Percentiles rank a stretch among this genome's conserved stretches.
phyloP scores from a whole-genome alignment of 148 eudicot genomes.

The Nepenthes mirabilis region DNA sequence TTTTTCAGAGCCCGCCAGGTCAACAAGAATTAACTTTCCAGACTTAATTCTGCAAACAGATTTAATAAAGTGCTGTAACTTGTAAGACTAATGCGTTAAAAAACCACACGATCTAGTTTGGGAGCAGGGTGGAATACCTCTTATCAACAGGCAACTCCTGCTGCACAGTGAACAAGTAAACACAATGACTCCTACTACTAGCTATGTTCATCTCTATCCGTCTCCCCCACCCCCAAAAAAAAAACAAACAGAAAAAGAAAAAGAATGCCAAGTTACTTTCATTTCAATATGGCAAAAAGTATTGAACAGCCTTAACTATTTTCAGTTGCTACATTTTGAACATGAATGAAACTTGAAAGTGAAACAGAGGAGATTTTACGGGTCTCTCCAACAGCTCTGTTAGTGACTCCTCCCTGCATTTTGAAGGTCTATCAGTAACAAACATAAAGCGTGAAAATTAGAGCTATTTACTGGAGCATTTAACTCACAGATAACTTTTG shows the following conservation, averaged over 20 bases:
- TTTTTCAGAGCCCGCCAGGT: constrained; percentile 95
- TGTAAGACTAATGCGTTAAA: background rate
- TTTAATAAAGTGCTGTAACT: background rate
- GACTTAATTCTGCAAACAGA: constrained; percentile 28
- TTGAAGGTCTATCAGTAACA: background rate
- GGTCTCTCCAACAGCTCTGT: constrained; percentile 91
- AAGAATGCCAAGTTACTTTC: too few relatives aligned
- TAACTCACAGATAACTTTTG: constrained; percentile 57
- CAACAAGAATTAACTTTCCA: constrained; percentile 80
- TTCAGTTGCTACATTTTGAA: background rate
- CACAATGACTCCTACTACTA: constrained; percentile 89
- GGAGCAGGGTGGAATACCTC: constrained; percentile 24
- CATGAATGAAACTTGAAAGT: background rate
- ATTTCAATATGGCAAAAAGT: too few relatives aligned
- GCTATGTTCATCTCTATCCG: constrained; percentile 78
- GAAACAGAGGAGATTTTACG: constrained; percentile 20
- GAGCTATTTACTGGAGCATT: background rate
- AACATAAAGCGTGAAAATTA: background rate
- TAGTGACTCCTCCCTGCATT: constrained; percentile 69
- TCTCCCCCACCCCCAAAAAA: background rate
- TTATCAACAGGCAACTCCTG: constrained; percentile 44
- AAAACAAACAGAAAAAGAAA: background rate
- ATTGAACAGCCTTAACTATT: background rate
- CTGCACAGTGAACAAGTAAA: constrained; percentile 61
- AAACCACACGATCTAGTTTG: background rate